phyloP scores from a whole-genome alignment of 306 rosid genomes.

The Oemleria cerasiformis region DNA sequence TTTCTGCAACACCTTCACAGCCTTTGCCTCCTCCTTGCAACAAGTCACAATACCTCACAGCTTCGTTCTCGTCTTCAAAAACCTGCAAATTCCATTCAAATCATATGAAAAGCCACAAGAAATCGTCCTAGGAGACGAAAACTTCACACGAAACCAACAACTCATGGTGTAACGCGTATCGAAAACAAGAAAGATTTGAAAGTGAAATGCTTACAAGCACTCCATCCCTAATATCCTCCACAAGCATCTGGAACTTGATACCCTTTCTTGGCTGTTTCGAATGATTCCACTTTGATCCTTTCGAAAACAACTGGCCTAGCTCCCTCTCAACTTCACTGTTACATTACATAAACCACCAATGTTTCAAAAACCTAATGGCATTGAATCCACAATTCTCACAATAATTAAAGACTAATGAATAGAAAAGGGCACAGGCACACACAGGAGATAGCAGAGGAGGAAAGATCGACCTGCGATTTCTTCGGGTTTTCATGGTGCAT shows the following conservation, averaged over 20 bases:
- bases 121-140: background rate
- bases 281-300: conserved; percentile 67
- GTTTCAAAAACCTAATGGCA: background rate
- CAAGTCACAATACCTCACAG: conserved; percentile 82
- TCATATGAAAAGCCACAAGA: background rate
- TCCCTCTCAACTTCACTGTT: conserved; percentile 92
- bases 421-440: background rate
- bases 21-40: conserved; percentile 89
- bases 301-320: conserved; percentile 84
- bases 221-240: conserved; percentile 95
- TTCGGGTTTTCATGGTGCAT: conserved; percentile 97
- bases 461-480: conserved; percentile 63
- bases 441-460: conserved; percentile 6
- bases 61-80: conserved; percentile 93
- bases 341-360: background rate
- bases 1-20: conserved; percentile 97
- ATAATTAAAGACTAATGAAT: conserved; percentile 3
- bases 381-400: background rate
- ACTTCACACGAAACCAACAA: background rate
- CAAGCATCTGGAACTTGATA: conserved; percentile 86
- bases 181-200: background rate
- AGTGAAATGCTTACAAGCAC: conserved; percentile 58
- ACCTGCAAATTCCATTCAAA: conserved; percentile 40
- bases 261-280: conserved; percentile 59
- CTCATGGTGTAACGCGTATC: background rate